These are phyloP conservation scores for Paraphaeosphaeria minitans DNA, from an alignment of 2,329 filamentous ascomycete genomes.

Conservation along the genomic window DNA sequence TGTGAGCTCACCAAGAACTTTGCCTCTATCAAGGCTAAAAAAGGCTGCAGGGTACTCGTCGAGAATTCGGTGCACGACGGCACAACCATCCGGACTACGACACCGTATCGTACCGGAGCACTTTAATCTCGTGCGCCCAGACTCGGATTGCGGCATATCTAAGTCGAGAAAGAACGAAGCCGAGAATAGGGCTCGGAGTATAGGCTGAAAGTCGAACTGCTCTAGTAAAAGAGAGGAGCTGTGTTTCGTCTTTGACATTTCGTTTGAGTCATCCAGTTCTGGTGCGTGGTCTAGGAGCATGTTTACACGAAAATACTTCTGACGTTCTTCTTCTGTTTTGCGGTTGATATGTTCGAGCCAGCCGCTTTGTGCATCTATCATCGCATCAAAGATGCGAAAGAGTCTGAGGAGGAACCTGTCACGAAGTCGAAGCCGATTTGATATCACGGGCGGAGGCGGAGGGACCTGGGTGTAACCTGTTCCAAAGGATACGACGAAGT, in stretches of 20 bases:
- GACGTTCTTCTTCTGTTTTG: slow-evolving; percentile 7
- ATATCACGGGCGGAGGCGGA: background rate
- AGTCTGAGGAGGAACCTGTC: slow-evolving; percentile 18
- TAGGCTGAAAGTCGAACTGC: slow-evolving; percentile 15
- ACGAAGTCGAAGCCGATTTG: slow-evolving; percentile 12
- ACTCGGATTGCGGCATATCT: background rate
- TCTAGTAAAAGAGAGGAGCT: slow-evolving; percentile 13
- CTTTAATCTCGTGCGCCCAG: background rate
- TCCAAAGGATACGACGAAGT: slow-evolving; percentile 19
- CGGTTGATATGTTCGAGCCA: slow-evolving; percentile 20
- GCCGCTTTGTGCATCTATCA: slow-evolving; percentile 17
- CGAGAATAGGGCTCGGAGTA: slow-evolving; percentile 15
- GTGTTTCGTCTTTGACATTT: slow-evolving; percentile 17
- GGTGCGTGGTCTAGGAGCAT: slow-evolving; percentile 15
- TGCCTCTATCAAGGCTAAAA: slow-evolving; percentile 2
- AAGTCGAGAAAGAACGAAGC: slow-evolving; percentile 22
- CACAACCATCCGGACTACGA: slow-evolving; percentile 12
- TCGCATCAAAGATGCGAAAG: slow-evolving; percentile 17
- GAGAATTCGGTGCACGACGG: slow-evolving; percentile 17
- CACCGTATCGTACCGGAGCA: slow-evolving; percentile 16
- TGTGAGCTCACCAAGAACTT: background rate
- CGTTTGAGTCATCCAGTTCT: slow-evolving; percentile 14
- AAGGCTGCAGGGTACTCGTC: slow-evolving; percentile 16
- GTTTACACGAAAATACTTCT: slow-evolving; percentile 22
- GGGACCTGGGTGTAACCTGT: slow-evolving; percentile 13